phyloP scores from a whole-genome alignment of 2,329 filamentous ascomycete species.

The Apiospora pterosperma region DNA sequence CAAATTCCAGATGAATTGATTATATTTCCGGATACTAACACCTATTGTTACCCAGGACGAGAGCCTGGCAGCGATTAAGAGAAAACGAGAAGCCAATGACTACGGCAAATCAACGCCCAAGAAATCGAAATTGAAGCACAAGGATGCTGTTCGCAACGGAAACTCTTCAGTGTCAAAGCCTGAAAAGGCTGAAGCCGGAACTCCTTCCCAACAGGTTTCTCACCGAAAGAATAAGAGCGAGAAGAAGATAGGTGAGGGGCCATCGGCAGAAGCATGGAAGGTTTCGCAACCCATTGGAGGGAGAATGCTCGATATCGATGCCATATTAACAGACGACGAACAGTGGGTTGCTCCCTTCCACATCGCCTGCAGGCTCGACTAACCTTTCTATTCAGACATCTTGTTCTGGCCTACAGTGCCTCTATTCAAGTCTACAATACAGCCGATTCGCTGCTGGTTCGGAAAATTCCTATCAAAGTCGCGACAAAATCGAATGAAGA shows the following conservation, averaged over 20 bases:
- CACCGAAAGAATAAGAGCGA: constrained; percentile 8
- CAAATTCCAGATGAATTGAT: not conserved
- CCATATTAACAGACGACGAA: constrained; percentile 59
- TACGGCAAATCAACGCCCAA: constrained; percentile 35
- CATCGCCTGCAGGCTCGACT: constrained; percentile 13
- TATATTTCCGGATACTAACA: not conserved
- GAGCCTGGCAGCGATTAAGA: constrained; percentile 37
- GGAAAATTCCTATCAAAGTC: constrained; percentile 59
- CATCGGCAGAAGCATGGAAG: constrained; percentile 41
- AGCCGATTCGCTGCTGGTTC: constrained; percentile 74
- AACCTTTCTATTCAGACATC: constrained; percentile 48
- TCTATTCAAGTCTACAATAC: constrained; percentile 80
- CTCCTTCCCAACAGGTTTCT: not conserved
- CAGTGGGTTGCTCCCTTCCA: constrained; percentile 39
- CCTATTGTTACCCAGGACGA: constrained; percentile 20
- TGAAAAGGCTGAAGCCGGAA: constrained; percentile 10
- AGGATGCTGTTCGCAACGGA: not conserved
- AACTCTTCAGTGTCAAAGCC: not conserved
- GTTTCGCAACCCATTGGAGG: constrained; percentile 64
- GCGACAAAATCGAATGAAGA: constrained; percentile 21
- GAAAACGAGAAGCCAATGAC: constrained; percentile 44
- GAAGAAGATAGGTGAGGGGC: constrained; percentile 2
- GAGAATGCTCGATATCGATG: constrained; percentile 61
- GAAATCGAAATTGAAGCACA: constrained; percentile 13
- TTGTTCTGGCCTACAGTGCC: constrained; percentile 72